Evolutionary conservation across 2,329 filamentous ascomycete species (phyloP), one percentile per base, ranked within the genome.

Genomic region (Xylariaceae sp.): DNA sequence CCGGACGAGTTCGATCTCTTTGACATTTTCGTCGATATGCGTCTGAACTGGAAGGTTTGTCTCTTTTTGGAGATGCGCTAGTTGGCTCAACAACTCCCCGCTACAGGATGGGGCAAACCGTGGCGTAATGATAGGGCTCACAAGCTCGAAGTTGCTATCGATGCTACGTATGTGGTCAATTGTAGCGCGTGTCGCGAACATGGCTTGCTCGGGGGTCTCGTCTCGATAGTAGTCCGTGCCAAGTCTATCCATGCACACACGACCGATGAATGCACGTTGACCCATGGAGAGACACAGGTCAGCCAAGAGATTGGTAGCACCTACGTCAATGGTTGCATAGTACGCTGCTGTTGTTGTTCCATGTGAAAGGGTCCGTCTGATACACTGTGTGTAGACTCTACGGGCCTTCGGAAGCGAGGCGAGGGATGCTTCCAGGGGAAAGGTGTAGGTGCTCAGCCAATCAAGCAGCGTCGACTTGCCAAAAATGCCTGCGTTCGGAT

Each of bases 311-410:
- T 96, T 97, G n/a, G 94, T 99, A 1, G 91, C 84, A 1, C 82
- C 78, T 1, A 96, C 88, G 68, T 96, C 86, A 57, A 90, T 84
- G 22, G 94, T 97, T 53, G 93, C 93, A 69, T 89, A 97, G 78
- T 97, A 97, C n/a, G 90, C 83, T 6, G 91, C 91, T 11, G 89
- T 94, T 0, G 94, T 99, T 10, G 94, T 99, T 57, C 94, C 94
- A 67, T 97, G 85, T 18, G 89, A 81, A 11, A 99, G 81, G 0
- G 91, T 96, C 43, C 89, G 84, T 31, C 83, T 77, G 57, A 99
- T 82, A 58, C 89, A 87, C 52, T 87, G 86, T 19, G 80, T 79
- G 73, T 97, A 99, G 56, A 95, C 85, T 34, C 75, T 77, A 13
- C 76, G 76, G 1, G 91, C 90, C 63, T 82, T 84, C 50, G 72